These are phyloP conservation scores for Diaporthe velutina DNA, from an alignment of 2,329 filamentous ascomycete species.

Conservation along the genomic window DNA sequence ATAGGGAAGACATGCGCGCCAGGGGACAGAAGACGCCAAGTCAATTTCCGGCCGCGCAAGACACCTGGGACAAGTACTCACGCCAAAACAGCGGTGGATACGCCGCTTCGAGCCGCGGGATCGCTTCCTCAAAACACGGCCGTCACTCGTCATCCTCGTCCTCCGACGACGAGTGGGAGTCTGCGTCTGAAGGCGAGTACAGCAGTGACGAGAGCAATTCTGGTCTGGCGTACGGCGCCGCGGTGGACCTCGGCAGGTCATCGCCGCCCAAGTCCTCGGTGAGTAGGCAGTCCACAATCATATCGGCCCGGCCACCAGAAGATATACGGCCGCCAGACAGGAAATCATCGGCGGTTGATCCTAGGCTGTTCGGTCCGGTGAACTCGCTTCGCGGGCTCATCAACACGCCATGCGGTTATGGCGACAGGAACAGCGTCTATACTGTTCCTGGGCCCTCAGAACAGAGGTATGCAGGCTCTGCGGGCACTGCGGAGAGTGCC, in stretches of 20 bases:
- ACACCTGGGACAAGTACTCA: constrained; percentile 56
- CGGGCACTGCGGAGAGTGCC: constrained; percentile 51
- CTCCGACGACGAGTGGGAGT: constrained; percentile 70
- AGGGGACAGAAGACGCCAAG: constrained; percentile 55
- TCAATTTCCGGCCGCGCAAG: constrained; percentile 54
- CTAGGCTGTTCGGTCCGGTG: constrained; percentile 68
- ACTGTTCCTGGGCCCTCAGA: constrained; percentile 42
- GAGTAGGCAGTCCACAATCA: constrained; percentile 12
- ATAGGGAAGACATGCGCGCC: constrained; percentile 61
- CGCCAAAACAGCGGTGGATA: constrained; percentile 53
- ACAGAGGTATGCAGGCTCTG: constrained; percentile 32
- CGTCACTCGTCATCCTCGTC: constrained; percentile 50
- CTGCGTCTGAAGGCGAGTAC: constrained; percentile 63
- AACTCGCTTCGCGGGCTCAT: constrained; percentile 72
- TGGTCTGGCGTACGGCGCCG: constrained; percentile 59
- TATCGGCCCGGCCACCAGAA: constrained; percentile 14
- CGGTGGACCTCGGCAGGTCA: constrained; percentile 37
- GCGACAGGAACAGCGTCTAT: constrained; percentile 51
- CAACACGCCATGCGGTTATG: constrained; percentile 68
- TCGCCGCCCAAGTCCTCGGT: constrained; percentile 48
- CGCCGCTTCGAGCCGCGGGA: constrained; percentile 49
- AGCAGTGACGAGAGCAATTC: constrained; percentile 55
- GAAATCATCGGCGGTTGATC: constrained; percentile 68
- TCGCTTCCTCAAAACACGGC: constrained; percentile 55
- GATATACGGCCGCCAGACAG: constrained; percentile 45